Base-by-base conservation (phyloP, 768 basidiomycete species). In the Rickenella mellea region DNA sequence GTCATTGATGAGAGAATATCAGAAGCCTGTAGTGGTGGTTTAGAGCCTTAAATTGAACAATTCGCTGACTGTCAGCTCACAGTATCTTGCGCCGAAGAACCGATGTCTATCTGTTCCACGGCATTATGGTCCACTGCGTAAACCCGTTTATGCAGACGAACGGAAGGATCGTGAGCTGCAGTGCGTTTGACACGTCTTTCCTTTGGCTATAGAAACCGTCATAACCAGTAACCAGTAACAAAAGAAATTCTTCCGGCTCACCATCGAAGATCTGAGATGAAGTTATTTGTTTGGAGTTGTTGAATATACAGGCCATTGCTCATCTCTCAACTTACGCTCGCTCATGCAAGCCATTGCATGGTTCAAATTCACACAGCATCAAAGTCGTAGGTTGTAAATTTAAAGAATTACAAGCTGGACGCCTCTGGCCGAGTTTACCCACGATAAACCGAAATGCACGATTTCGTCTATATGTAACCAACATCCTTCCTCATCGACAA, bases 141-240 rank as follows among this genome's bases (percentile, higher is more conserved):
- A 38, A 63, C 59, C 35, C 72, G 69, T 44, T 69, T 74, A 28
- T 54, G 47, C 8, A 72, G 58, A 48, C 68, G 73, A 27, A 64
- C 75, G 12, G 80, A 74, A 26, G 70, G 64, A 31, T 68, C 64
- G 48, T 83, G 81, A 1, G 53, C 62, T n/a, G 55, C 55, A 12
- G 55, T 56, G 42, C 74, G 73, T 43, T 59, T 61, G n/a, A n/a
- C n/a, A 46, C 68, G 67, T 40, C 60, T 59, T 50, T 64, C 60
- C 48, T 61, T 52, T 22, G 48, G 46, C 48, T 46, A 40, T 9
- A 19, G 19, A 25, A 12, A 40, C 27, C 17, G 20, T 40, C 19
- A 17, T 40, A 17, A 7, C 20, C 9, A 7, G 3, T 21, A 25
- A 30, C 29, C 11, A 11, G 11, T 11, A 15, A 11, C 29, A 11